Conservation (phyloP, 2,329 filamentous ascomycete genomes). For the Grosmannia huntii region DNA sequence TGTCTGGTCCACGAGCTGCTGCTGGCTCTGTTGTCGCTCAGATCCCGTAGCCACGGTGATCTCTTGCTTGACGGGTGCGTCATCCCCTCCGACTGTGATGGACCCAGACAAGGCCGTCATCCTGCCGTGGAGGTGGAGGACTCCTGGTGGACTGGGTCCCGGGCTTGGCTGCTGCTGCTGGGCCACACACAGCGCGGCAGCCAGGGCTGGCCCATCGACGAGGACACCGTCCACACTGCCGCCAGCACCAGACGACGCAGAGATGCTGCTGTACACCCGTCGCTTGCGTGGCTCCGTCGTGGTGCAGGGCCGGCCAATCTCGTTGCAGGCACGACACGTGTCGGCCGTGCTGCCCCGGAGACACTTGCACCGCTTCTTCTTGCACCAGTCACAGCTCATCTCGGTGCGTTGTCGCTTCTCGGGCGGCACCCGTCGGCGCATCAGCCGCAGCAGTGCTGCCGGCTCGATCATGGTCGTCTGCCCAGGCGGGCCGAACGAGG, state of each 20-base stretch:
- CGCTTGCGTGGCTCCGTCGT: constrained; percentile 12
- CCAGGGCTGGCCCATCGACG: too few species aligned
- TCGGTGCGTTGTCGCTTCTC: constrained; percentile 13
- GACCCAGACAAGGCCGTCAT: too few species aligned
- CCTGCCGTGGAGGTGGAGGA: background rate
- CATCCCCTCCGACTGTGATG: background rate
- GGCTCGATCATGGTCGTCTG: constrained; percentile 4
- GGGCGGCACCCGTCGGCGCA: constrained; percentile 12
- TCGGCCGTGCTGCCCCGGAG: constrained; percentile 10
- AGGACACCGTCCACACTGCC: background rate
- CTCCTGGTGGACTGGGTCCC: background rate
- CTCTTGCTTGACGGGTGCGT: background rate
- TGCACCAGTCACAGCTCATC: constrained; percentile 15
- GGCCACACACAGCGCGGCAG: too few species aligned
- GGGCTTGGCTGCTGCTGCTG: background rate
- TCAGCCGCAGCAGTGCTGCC: constrained; percentile 10
- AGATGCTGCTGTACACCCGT: constrained; percentile 9
- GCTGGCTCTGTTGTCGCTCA: background rate
- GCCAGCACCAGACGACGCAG: background rate
- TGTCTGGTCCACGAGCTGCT: background rate
- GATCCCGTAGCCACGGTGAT: background rate
- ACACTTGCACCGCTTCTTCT: constrained; percentile 14
- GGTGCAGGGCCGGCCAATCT: constrained; percentile 10
- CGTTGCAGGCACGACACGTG: constrained; percentile 12
- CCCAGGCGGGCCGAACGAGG: background rate